Conservation (phyloP, 306 rosid genomes). For the Hippophae rhamnoides region DNA sequence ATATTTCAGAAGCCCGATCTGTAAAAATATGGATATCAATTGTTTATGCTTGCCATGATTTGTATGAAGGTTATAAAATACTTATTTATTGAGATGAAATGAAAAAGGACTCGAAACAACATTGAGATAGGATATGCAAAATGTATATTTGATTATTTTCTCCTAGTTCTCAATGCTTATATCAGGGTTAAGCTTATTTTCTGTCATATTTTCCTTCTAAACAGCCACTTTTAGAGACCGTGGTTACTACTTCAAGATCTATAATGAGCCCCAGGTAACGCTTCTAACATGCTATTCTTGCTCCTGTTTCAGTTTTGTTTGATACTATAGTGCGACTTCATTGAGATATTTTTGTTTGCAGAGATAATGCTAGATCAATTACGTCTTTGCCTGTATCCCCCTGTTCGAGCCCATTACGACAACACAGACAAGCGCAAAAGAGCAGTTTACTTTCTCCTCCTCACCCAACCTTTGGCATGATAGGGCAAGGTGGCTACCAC, state of each 20-base stretch:
- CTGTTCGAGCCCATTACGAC: slow-evolving; percentile 84
- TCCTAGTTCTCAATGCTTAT: not conserved
- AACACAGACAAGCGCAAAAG: slow-evolving; percentile 35
- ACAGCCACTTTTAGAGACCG: slow-evolving; percentile 44
- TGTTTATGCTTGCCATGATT: too few relatives aligned
- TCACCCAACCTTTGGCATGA: slow-evolving; percentile 42
- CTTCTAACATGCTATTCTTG: slow-evolving; percentile 1
- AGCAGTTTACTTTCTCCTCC: slow-evolving; percentile 76
- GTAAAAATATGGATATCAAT: too few relatives aligned
- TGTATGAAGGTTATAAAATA: too few relatives aligned
- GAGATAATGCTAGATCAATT: slow-evolving; percentile 61
- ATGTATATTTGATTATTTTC: too few relatives aligned
- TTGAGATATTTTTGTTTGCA: slow-evolving; percentile 26
- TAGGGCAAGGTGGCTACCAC: slow-evolving; percentile 47
- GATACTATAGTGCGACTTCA: slow-evolving; percentile 8
- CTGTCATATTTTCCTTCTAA: not conserved
- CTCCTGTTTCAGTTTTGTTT: slow-evolving; percentile 5
- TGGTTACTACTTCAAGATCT: slow-evolving; percentile 18
- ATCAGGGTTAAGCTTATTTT: not conserved
- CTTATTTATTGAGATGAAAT: too few relatives aligned
- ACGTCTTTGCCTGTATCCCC: slow-evolving; percentile 92
- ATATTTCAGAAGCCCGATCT: too few relatives aligned
- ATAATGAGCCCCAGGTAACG: slow-evolving; percentile 34
- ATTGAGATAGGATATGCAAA: too few relatives aligned
- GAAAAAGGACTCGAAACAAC: too few relatives aligned